These are phyloP conservation scores for Nakazawaea sp. DNA, from an alignment of 805 yeast species.

Conservation along the genomic window DNA sequence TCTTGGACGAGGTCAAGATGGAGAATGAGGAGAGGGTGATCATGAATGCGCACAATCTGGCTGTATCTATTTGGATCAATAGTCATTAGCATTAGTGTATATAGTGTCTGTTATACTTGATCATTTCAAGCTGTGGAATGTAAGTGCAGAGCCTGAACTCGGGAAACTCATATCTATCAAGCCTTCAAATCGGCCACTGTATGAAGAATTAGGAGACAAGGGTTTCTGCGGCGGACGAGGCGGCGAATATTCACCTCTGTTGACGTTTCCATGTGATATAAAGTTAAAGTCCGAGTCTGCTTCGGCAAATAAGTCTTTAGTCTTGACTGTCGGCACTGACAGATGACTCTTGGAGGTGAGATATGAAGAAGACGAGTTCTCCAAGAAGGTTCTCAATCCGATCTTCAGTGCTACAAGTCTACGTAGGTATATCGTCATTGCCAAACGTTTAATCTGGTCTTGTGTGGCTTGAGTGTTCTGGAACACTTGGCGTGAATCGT, in stretches of 20 bases:
- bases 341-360: background rate
- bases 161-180: constrained; percentile 3
- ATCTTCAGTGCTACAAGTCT: constrained; percentile 24
- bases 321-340: background rate
- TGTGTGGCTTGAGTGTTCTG: constrained; percentile 6
- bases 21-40: constrained; percentile 18
- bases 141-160: constrained; percentile 2
- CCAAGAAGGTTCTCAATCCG: constrained; percentile 19
- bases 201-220: background rate
- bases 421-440: constrained; percentile 24
- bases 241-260: background rate
- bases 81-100: background rate
- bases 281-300: background rate
- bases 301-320: too few relatives aligned
- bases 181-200: background rate
- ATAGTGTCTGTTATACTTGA: background rate
- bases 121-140: constrained; percentile 7
- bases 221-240: background rate
- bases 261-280: background rate
- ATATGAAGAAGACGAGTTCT: constrained; percentile 1
- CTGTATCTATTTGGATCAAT: constrained; percentile 7
- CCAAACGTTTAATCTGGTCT: constrained; percentile 16
- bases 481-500: constrained; percentile 15
- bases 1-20: constrained; percentile 13
- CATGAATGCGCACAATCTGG: constrained; percentile 18